A percentile compares a stretch with the other conserved stretches of the same genome.
Conservation (phyloP, 2,329 filamentous ascomycete species). For the Hymenoscyphus infarciens region DNA sequence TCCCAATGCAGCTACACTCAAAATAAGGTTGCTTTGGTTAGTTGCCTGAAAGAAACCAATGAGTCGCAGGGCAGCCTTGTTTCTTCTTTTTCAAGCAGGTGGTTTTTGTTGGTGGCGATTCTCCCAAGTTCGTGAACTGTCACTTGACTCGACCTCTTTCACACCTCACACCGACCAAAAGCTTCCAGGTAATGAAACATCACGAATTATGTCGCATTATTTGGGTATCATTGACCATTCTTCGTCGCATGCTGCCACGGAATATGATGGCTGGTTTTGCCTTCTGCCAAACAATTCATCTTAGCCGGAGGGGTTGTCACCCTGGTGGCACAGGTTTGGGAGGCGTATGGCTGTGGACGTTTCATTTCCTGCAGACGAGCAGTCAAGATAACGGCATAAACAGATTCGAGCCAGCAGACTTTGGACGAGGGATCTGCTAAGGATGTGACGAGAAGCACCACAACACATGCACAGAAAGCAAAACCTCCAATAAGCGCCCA, state of each 20-base stretch:
- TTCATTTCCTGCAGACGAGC: neutral
- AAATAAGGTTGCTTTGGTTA: neutral
- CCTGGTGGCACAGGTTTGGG: neutral
- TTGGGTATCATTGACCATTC: neutral
- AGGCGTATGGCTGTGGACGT: neutral
- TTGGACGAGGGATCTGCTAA: neutral
- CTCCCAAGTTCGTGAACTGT: neutral
- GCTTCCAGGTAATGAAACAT: neutral
- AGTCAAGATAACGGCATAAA: neutral
- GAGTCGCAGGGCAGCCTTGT: neutral
- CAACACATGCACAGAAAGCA: neutral
- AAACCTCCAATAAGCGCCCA: neutral
- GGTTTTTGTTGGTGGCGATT: neutral
- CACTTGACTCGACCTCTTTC: neutral
- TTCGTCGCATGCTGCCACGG: neutral
- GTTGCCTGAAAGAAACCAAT: no score
- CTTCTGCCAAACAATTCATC: neutral
- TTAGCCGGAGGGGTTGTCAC: neutral
- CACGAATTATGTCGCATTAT: neutral
- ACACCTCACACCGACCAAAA: neutral
- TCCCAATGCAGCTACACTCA: neutral
- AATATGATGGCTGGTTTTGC: neutral
- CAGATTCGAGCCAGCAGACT: neutral
- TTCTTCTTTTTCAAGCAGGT: neutral
- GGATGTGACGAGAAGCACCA: neutral